These are phyloP conservation scores for Skeletonema marinoi DNA, from an alignment of 108 stramenopile genomes.

Conservation along the genomic window DNA sequence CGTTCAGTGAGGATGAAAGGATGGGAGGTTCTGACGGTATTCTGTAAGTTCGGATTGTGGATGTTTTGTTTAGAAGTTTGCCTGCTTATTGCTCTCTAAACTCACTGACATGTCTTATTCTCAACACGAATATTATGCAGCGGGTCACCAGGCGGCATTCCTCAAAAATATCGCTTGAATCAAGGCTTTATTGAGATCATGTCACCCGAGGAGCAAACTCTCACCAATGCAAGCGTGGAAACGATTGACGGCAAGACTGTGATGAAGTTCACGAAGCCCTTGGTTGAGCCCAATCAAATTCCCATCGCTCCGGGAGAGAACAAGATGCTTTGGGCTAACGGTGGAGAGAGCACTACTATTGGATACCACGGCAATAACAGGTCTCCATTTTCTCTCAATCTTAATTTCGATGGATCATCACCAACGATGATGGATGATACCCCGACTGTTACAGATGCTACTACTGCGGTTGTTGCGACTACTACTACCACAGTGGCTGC, in stretches of 20 bases:
- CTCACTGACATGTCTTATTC: neutral
- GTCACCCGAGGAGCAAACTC: neutral
- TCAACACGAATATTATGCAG: neutral
- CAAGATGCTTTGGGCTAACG: conserved; percentile 5
- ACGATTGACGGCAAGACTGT: neutral
- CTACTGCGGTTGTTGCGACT: neutral
- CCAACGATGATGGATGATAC: neutral
- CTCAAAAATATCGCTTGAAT: conserved; percentile 1
- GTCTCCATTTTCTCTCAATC: neutral
- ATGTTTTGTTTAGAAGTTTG: neutral
- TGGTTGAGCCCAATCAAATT: neutral
- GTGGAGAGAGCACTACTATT: neutral
- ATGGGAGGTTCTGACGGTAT: neutral
- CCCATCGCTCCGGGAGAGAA: neutral
- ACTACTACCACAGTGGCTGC: neutral
- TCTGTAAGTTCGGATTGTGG: neutral
- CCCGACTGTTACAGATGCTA: neutral
- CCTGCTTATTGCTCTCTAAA: neutral
- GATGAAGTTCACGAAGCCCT: neutral
- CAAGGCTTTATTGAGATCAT: neutral
- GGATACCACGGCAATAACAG: neutral
- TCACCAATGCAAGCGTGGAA: neutral
- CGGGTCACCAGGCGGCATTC: neutral
- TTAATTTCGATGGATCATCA: neutral
- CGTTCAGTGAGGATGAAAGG: conserved; percentile 18